A percentile compares a stretch with the other conserved stretches of the same genome.
Evolutionary conservation across 257 asterid species (phyloP).

Genomic region (Penstemon davidsonii): DNA sequence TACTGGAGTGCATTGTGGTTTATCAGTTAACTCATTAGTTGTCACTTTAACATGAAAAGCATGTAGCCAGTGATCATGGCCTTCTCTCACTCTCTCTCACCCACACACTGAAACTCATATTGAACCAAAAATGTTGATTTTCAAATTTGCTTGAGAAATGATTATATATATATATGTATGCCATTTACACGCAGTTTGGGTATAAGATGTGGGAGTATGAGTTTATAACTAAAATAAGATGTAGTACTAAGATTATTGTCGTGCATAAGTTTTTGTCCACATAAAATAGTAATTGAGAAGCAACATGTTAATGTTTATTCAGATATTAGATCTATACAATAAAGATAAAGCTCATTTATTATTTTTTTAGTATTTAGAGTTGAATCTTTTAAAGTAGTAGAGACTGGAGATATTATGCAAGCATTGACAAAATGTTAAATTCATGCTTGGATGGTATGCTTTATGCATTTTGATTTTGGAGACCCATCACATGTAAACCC

Average conservation of each 20-base stretch:
- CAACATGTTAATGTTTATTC: not conserved
- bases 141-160: conserved; percentile 1
- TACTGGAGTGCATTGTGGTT: conserved; percentile 19
- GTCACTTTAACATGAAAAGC: not conserved
- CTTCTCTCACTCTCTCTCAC: not conserved
- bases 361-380: not conserved
- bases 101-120: not conserved
- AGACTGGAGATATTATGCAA: not conserved
- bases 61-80: conserved; percentile 1
- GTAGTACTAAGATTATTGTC: too few relatives aligned
- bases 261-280: too few relatives aligned
- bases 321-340: not conserved
- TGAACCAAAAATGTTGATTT: not conserved
- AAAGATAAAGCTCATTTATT: not conserved
- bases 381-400: not conserved
- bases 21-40: conserved; percentile 16
- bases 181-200: too few relatives aligned
- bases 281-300: too few relatives aligned
- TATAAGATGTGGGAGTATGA: too few relatives aligned
- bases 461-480: not conserved
- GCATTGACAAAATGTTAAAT: not conserved
- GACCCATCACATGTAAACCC: not conserved
- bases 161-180: not conserved
- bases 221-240: not conserved
- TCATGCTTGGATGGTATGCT: not conserved